Evolutionary conservation across 257 asterid genomes (phyloP), one percentile per base, ranked within the genome.

Genomic region (Echites panduratus): DNA sequence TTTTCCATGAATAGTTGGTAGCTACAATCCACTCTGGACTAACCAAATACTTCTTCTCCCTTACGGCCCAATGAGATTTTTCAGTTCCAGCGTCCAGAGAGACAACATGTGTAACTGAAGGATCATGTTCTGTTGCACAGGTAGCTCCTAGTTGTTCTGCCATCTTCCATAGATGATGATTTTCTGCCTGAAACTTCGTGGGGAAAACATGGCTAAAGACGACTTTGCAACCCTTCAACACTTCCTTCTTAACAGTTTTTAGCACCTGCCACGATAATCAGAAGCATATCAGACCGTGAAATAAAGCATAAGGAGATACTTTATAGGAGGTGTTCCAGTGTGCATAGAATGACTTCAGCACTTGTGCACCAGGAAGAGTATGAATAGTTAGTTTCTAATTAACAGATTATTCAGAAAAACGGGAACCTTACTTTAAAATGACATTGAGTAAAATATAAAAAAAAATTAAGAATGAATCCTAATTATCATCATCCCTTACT

Each of bases 1-100:
- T 89, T 76, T 75, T 72, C 96, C 96, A 92, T 45, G 82, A 57
- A 79, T 81, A 89, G 66, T 83, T 84, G 74, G 92, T 81, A 73
- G 98, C 94, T 66, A 89, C 92, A 50, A 90, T 79, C 98, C 98
- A 89, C 49, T 75, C 72, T 0, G 98, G 96, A 77, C 79, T 84
- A 32, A 92, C 96, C 77, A 92, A 75, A 80, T 81, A 85, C 61
- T 81, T 89, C 53, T 87, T 77, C 75, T 89, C 82, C 57, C 12
- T 76, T 66, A 77, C 53, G 0, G 96, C 96, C 92, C 89, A 83
- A 11, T 76, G 88, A 10, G 97, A 88, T 75, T 88, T 86, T 32
- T 85, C 87, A 9, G 96, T 88, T 70, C 93, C 90, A 7, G 83
- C 76, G 58, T 89, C 91, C 76, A 75, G 35, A 17, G 96, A 88